Conservation (phyloP, 345 rosid species). For the Syzygium oleosum region DNA sequence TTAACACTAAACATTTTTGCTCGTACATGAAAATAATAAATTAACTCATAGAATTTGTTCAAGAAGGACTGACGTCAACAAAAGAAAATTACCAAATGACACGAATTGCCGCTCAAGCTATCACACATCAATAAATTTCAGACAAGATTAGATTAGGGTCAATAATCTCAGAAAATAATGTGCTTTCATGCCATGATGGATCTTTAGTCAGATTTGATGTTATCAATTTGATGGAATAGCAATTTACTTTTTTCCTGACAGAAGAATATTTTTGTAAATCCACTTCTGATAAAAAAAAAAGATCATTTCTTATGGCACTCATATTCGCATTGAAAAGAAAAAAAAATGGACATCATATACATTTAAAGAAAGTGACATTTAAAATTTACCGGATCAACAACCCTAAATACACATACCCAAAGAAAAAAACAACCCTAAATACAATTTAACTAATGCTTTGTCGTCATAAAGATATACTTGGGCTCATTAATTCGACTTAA, state of each 20-base stretch:
- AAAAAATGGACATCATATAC: neutral
- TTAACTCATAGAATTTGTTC: neutral
- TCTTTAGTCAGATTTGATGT: neutral
- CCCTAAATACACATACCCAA: no score
- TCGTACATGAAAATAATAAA: neutral
- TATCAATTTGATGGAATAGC: neutral
- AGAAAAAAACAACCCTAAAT: no score
- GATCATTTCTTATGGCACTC: neutral
- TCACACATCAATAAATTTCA: neutral
- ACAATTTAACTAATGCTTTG: neutral
- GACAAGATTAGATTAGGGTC: neutral
- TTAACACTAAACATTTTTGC: neutral
- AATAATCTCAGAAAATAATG: no score
- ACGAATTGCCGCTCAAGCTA: neutral
- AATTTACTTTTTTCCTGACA: neutral
- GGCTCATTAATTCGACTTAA: neutral
- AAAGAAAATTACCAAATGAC: neutral
- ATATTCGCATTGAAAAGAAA: neutral
- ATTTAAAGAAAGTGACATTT: neutral
- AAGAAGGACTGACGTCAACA: neutral
- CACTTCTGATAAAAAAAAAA: neutral
- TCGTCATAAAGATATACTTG: neutral
- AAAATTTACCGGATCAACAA: neutral
- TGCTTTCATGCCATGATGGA: neutral
- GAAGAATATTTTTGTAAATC: neutral